Percentiles rank a stretch among this genome's conserved stretches.
Evolutionary conservation across 495 filamentous ascomycete species (phyloP).

Genomic region (Xylaria scruposa): DNA sequence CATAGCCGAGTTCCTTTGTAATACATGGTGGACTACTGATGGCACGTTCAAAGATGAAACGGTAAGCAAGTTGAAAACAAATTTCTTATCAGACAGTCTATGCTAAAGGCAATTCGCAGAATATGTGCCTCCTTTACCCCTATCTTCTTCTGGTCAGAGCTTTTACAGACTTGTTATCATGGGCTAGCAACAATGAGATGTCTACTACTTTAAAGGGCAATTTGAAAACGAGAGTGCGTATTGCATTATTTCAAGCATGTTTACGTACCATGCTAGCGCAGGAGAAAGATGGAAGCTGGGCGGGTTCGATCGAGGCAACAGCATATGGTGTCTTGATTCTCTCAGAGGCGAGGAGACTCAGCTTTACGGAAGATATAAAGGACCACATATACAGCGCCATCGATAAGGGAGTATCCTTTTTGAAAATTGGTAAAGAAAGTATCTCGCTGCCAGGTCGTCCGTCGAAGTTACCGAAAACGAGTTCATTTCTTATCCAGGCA

Average conservation of each 20-base stretch:
- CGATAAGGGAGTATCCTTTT: background rate
- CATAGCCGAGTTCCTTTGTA: background rate
- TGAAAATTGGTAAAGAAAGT: background rate
- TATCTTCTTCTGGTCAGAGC: background rate
- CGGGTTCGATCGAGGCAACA: background rate
- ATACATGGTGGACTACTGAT: background rate
- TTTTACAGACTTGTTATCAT: background rate
- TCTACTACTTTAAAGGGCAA: background rate
- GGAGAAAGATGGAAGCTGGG: background rate
- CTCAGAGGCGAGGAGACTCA: background rate
- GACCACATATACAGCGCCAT: background rate
- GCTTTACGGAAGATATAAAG: background rate
- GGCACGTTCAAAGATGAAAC: background rate
- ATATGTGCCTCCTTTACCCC: background rate
- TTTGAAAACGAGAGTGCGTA: background rate
- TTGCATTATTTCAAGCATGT: background rate
- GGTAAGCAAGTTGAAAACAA: background rate
- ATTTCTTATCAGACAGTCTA: background rate
- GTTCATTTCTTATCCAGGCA: background rate
- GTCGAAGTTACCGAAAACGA: background rate
- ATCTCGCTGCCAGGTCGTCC: background rate
- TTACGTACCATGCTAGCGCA: background rate
- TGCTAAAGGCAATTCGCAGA: background rate
- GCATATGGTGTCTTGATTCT: background rate
- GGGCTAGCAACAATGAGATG: background rate